Base-by-base conservation (phyloP, 192 early-diverging fungal genomes). In the Dissophora ornata region DNA sequence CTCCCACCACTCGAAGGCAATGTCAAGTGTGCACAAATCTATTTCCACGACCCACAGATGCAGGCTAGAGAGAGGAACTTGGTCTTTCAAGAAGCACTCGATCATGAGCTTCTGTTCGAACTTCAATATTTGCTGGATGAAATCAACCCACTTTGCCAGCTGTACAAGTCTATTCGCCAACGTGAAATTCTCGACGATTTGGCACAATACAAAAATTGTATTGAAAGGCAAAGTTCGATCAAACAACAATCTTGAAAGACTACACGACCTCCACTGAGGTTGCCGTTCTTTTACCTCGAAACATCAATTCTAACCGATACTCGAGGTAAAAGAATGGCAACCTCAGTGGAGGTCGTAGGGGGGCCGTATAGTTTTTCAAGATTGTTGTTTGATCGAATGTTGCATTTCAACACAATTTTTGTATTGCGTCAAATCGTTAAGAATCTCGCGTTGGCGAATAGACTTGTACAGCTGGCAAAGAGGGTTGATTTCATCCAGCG, bases 21-120 rank as follows among this genome's bases (percentile, higher is more conserved):
- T 0, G 9, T 32, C 24, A 41, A 28, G 28, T 73, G 63, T 57
- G 54, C 47, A 2, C 62, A 73, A 18, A 63, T 64, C 11, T 73
- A 56, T 22, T 22, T 73, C 21, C 16, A 36, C 22, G 59, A 62
- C n/a, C n/a, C n/a, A n/a, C n/a, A n/a, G n/a, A n/a, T n/a, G n/a
- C n/a, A n/a, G n/a, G n/a, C n/a, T n/a, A n/a, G n/a, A n/a, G n/a
- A n/a, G n/a, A n/a, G n/a, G n/a, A n/a, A n/a, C n/a, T n/a, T n/a
- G n/a, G n/a, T n/a, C n/a, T n/a, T n/a, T n/a, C n/a, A n/a, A n/a
- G n/a, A n/a, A n/a, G n/a, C n/a, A n/a, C n/a, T n/a, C n/a, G n/a
- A n/a, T n/a, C n/a, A n/a, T n/a, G n/a, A n/a, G n/a, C n/a, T n/a
- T n/a, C n/a, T n/a, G n/a, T n/a, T n/a, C n/a, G 33, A 57, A 15